These are phyloP conservation scores for Diplodia sapinea DNA, from an alignment of 2,329 filamentous ascomycete species.

Conservation along the genomic window DNA sequence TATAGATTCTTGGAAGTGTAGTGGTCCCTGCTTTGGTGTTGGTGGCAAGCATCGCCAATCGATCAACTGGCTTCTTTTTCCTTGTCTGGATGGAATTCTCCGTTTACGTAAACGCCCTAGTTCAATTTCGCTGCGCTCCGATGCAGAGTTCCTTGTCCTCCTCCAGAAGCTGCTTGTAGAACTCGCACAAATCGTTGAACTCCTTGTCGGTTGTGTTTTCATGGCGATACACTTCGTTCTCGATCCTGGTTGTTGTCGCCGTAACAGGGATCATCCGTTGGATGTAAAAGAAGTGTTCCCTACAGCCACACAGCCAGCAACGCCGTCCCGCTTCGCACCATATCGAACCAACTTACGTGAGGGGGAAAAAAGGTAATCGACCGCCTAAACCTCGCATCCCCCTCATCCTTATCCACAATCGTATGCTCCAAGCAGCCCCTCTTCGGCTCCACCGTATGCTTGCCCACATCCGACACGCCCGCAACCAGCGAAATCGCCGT, in stretches of 20 bases:
- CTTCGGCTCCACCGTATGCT: constrained; percentile 51
- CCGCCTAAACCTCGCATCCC: constrained; percentile 38
- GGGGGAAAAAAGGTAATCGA: constrained; percentile 44
- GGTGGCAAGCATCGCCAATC: neutral
- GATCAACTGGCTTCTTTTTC: constrained; percentile 53
- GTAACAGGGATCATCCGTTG: constrained; percentile 65
- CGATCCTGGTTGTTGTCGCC: constrained; percentile 60
- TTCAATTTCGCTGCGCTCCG: constrained; percentile 65
- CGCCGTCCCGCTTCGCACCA: neutral
- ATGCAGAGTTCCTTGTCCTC: constrained; percentile 69
- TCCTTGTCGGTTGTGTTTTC: constrained; percentile 64
- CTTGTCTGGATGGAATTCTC: constrained; percentile 65
- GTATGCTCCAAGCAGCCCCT: constrained; percentile 45
- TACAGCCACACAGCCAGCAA: constrained; percentile 32
- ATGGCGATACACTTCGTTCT: constrained; percentile 68
- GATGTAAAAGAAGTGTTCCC: constrained; percentile 65
- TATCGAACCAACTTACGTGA: constrained; percentile 36
- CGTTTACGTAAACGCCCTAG: constrained; percentile 66
- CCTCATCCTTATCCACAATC: constrained; percentile 40
- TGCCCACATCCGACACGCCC: constrained; percentile 62
- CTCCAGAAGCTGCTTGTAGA: constrained; percentile 68
- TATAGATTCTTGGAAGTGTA: constrained; percentile 62
- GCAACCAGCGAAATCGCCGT: constrained; percentile 65
- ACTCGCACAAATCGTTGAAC: constrained; percentile 62
- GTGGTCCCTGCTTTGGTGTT: constrained; percentile 44